phyloP scores from a whole-genome alignment of 257 asterid species.

The Solanum neorickii region DNA sequence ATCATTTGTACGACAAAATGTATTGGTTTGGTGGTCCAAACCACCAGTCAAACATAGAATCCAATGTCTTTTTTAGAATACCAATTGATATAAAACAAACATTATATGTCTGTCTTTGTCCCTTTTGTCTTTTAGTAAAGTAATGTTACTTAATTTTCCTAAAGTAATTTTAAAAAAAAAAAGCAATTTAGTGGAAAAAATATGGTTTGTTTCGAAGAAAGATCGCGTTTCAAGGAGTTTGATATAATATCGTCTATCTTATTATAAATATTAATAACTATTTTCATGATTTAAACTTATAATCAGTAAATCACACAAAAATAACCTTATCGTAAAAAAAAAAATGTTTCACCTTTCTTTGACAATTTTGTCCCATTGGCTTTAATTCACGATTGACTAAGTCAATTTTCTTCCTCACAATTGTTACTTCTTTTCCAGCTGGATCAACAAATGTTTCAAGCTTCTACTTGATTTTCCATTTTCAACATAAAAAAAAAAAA shows the following conservation, averaged over 20 bases:
- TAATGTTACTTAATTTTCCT: neutral
- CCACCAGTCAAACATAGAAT: neutral
- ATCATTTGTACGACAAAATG: too few relatives aligned
- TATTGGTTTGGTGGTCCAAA: neutral
- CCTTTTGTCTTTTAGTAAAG: neutral
- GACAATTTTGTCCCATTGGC: slow-evolving; percentile 58
- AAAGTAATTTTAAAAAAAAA: neutral
- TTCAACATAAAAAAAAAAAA: neutral
- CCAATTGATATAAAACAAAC: neutral
- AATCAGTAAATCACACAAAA: too few relatives aligned
- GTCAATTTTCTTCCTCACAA: slow-evolving; percentile 58
- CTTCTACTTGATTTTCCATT: slow-evolving; percentile 45
- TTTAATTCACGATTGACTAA: slow-evolving; percentile 51
- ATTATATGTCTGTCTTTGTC: neutral
- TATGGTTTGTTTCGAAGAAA: neutral
- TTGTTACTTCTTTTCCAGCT: slow-evolving; percentile 59
- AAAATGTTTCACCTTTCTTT: slow-evolving; percentile 45
- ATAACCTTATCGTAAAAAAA: neutral
- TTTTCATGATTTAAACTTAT: too few relatives aligned
- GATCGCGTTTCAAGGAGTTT: neutral
- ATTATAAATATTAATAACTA: too few relatives aligned
- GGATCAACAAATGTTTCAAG: slow-evolving; percentile 78
- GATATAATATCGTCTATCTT: neutral
- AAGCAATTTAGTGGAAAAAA: neutral
- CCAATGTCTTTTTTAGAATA: neutral